Conservation (phyloP, 371 early-diverging fungal species). For the Rhizomucor pusillus region DNA sequence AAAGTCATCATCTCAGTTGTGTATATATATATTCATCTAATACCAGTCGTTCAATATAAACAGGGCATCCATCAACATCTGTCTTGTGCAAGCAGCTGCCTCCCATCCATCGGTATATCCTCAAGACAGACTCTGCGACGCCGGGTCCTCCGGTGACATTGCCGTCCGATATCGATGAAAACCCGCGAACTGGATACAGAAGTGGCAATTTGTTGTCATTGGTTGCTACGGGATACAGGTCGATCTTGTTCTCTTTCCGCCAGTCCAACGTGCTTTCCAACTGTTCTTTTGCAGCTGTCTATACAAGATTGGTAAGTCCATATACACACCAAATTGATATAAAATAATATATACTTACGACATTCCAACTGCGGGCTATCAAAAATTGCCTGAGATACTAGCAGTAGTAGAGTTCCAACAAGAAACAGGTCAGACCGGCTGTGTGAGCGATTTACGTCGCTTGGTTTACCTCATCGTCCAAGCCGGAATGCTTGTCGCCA, state of each 20-base stretch:
- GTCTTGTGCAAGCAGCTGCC: constrained; percentile 81
- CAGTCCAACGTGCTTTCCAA: constrained; percentile 64
- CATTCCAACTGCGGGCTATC: constrained; percentile 60
- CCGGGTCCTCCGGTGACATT: constrained; percentile 64
- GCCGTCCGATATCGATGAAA: constrained; percentile 59
- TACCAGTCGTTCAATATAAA: constrained; percentile 81
- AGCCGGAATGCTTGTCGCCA: neutral
- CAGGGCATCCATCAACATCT: constrained; percentile 77
- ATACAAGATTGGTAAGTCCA: constrained; percentile 8
- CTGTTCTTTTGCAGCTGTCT: constrained; percentile 69
- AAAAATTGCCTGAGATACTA: constrained; percentile 60
- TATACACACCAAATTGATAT: neutral
- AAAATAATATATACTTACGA: constrained; percentile 37
- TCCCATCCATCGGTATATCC: constrained; percentile 70
- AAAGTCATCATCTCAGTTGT: neutral
- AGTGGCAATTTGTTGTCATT: constrained; percentile 62
- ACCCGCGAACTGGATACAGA: constrained; percentile 77
- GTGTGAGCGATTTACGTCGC: neutral
- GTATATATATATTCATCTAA: constrained; percentile 5
- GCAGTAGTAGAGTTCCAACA: neutral
- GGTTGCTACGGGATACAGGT: constrained; percentile 64
- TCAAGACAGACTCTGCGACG: constrained; percentile 66
- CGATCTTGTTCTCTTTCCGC: constrained; percentile 69
- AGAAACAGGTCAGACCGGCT: too few relatives aligned
- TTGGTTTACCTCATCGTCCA: neutral